Evolutionary conservation across 116 monocot species (phyloP).

Genomic region (Zostera marina): DNA sequence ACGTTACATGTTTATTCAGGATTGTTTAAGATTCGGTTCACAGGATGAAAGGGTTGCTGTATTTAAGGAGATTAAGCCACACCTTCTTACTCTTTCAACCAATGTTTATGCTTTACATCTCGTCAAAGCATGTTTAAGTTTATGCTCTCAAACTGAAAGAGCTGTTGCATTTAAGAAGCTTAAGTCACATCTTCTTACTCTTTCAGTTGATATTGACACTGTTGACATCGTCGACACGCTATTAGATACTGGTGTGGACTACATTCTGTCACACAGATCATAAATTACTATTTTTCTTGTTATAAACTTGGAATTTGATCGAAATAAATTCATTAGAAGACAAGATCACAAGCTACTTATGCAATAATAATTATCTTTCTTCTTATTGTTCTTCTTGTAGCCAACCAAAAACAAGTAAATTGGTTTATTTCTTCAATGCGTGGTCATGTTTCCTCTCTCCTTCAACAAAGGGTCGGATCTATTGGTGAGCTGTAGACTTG

Average conservation of each 20-base stretch:
- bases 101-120: neutral
- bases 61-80: too few species aligned
- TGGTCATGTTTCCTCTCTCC: slow-evolving; percentile 70
- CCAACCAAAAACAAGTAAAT: slow-evolving; percentile 62
- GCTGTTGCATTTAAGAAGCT: slow-evolving; percentile 61
- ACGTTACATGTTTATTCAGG: too few species aligned
- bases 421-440: slow-evolving; percentile 76
- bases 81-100: neutral
- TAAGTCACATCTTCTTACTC: slow-evolving; percentile 60
- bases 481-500: slow-evolving; percentile 39
- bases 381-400: slow-evolving; percentile 15
- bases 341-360: neutral
- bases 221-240: slow-evolving; percentile 47
- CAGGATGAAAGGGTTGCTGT: too few species aligned
- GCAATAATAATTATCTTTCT: too few species aligned
- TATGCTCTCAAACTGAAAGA: slow-evolving; percentile 62
- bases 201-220: slow-evolving; percentile 1
- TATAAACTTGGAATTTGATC: too few species aligned
- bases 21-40: too few species aligned
- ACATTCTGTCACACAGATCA: neutral
- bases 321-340: neutral
- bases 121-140: slow-evolving; percentile 72
- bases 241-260: slow-evolving; percentile 48
- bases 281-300: neutral
- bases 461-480: slow-evolving; percentile 77